Evolutionary conservation across 2,329 filamentous ascomycete genomes (phyloP).

Genomic region (Pseudopyrenochaeta lycopersici): DNA sequence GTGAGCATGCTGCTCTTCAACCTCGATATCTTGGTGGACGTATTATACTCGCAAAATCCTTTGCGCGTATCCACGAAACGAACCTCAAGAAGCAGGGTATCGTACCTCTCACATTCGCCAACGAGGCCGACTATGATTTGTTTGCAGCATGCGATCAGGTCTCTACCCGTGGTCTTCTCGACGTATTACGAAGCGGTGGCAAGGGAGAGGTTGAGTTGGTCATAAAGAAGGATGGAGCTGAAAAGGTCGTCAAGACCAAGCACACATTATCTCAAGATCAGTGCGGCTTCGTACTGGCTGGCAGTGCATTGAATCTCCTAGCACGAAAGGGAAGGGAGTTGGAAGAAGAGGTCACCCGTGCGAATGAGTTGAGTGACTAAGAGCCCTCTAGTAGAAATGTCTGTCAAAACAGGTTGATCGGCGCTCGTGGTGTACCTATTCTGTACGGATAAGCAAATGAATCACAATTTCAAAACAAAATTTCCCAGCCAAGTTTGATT

Average conservation of each 20-base stretch:
- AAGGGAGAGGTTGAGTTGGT: constrained; percentile 76
- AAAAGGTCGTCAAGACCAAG: constrained; percentile 76
- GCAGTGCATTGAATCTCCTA: constrained; percentile 90
- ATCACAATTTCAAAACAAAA: too few relatives aligned
- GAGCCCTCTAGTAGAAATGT: too few relatives aligned
- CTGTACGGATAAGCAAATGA: too few relatives aligned
- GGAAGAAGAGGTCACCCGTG: constrained; percentile 47
- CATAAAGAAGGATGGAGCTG: constrained; percentile 65
- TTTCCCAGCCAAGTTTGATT: too few relatives aligned
- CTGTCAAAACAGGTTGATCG: too few relatives aligned
- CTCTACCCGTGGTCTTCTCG: constrained; percentile 80
- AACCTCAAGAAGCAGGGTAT: constrained; percentile 98
- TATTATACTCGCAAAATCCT: constrained; percentile 84
- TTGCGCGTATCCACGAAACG: constrained; percentile 93
- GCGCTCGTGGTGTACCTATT: too few relatives aligned
- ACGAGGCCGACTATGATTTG: constrained; percentile 87
- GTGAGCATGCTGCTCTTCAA: constrained; percentile 90
- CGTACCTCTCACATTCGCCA: constrained; percentile 87
- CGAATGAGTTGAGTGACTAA: constrained; percentile 51
- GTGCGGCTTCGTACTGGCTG: constrained; percentile 89
- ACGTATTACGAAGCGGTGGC: constrained; percentile 81
- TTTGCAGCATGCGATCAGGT: constrained; percentile 87
- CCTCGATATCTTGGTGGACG: constrained; percentile 89
- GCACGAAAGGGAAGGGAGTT: constrained; percentile 65
- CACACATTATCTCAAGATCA: constrained; percentile 92